Percentiles rank a stretch among this genome's conserved stretches.
Evolutionary conservation across 768 basidiomycete genomes (phyloP).

Genomic region (Tephrocybe sp.): DNA sequence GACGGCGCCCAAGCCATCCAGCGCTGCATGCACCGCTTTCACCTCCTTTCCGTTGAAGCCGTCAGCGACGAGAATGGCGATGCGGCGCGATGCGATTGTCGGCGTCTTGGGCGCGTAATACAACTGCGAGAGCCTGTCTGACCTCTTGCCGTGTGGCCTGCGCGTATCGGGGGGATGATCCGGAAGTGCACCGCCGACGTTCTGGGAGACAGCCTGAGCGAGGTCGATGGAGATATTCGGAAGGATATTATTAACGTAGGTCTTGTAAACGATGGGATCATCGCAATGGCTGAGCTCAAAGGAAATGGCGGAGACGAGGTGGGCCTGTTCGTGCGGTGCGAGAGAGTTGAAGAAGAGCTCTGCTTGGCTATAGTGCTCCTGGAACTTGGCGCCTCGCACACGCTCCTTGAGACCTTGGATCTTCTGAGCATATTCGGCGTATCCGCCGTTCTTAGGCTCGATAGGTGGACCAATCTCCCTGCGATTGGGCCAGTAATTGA

Average conservation of each 20-base stretch:
- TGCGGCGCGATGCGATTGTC: conserved; percentile 68
- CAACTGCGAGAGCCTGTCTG: conserved; percentile 58
- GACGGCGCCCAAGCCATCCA: conserved; percentile 54
- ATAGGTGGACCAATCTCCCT: conserved; percentile 48
- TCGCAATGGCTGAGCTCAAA: conserved; percentile 89
- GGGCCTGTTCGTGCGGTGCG: conserved; percentile 62
- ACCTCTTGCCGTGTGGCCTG: conserved; percentile 57
- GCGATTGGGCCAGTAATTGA: conserved; percentile 89
- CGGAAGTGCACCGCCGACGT: conserved; percentile 62
- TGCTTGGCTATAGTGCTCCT: conserved; percentile 75
- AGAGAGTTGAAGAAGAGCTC: conserved; percentile 88
- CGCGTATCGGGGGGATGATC: conserved; percentile 38
- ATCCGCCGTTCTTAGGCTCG: conserved; percentile 52
- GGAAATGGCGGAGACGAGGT: conserved; percentile 66
- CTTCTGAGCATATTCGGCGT: conserved; percentile 53
- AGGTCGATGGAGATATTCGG: conserved; percentile 76
- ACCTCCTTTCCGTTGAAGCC: conserved; percentile 69
- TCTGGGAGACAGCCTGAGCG: conserved; percentile 64
- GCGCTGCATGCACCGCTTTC: conserved; percentile 51
- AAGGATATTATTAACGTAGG: conserved; percentile 59
- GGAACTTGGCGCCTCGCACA: conserved; percentile 70
- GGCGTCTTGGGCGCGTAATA: conserved; percentile 54
- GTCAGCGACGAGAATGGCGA: conserved; percentile 76
- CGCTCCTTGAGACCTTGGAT: conserved; percentile 57
- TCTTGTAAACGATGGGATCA: conserved; percentile 67